Evolutionary conservation across 306 rosid species (phyloP), one percentile per base, ranked within the genome.

Genomic region (Lagenaria siceraria): DNA sequence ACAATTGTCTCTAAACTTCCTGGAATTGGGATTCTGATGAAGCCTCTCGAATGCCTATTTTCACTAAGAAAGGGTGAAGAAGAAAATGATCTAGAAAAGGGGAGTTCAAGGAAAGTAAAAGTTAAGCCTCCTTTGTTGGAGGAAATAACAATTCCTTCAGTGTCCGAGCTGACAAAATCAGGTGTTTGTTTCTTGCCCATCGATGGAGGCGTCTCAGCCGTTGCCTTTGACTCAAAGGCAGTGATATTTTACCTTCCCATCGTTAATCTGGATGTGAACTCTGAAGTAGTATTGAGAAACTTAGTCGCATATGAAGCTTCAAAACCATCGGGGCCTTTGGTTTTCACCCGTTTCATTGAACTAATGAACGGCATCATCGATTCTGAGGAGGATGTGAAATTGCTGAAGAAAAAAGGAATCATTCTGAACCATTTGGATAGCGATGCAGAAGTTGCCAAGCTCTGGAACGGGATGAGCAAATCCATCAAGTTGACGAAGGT

Each of bases 381-480:
- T 70, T 66, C 91, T 0, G 85, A 81, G 76, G 92, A 89, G 8
- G 97, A 93, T 11, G 96, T 78, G 36, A 87, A 78, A 81, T 17
- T 86, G 79, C 83, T 89, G 0, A 86, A 90, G 71, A 88, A 84
- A 52, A 81, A 77, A 60, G 92, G 96, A 11, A 76, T 89, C 11
- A 77, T 91, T 80, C 10, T 82, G 81, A 93, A 87, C 81, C 93
- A 80, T 70, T 65, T 93, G 82, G 89, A 89, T 84, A 91, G 90
- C 60, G 93, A 89, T 70, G 61, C 81, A 63, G 97, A 91, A 59
- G 97, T 79, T 19, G 86, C 91, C 2, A 76, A 84, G 5, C 25
- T 88, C 59, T 91, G 91, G 90, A 93, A 91, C 70, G 92, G 93
- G 22, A 93, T 91, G 91, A 91, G 85, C 82, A 88, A 85, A 80